Evolutionary conservation across 2,329 filamentous ascomycete genomes (phyloP).

Genomic region (Phialophora expanda): DNA sequence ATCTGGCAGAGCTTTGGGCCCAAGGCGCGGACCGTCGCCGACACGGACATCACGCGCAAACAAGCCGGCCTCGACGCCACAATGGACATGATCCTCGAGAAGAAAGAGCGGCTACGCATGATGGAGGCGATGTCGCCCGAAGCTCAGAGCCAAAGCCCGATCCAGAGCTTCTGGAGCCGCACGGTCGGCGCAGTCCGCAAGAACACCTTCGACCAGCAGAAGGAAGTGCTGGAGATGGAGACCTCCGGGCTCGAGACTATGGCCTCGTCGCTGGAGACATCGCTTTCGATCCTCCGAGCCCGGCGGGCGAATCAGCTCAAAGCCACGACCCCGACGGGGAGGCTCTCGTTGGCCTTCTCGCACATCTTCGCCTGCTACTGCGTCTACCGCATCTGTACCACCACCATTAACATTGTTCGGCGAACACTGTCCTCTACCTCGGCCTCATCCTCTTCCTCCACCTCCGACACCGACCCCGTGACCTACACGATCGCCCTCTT

Average conservation of each 20-base stretch:
- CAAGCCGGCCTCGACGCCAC: constrained; percentile 79
- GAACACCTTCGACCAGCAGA: constrained; percentile 60
- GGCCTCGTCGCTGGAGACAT: constrained; percentile 71
- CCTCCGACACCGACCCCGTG: constrained; percentile 78
- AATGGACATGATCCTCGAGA: constrained; percentile 76
- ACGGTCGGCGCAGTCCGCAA: constrained; percentile 68
- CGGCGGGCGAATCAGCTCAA: constrained; percentile 69
- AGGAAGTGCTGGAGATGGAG: constrained; percentile 68
- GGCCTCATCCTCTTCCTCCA: constrained; percentile 56
- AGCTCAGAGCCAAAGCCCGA: constrained; percentile 37
- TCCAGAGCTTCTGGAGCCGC: constrained; percentile 70
- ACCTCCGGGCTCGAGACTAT: constrained; percentile 81
- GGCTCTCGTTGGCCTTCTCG: constrained; percentile 65
- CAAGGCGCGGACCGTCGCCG: constrained; percentile 68
- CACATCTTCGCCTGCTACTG: constrained; percentile 81
- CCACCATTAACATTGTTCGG: constrained; percentile 69
- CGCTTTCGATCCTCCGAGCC: constrained; percentile 66
- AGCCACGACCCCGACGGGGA: constrained; percentile 70
- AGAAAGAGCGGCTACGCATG: constrained; percentile 69
- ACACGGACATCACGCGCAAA: constrained; percentile 76
- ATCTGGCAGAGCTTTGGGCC: constrained; percentile 83
- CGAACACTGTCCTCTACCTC: constrained; percentile 52
- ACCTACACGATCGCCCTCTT: constrained; percentile 80
- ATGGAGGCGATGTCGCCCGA: constrained; percentile 69
- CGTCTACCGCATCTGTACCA: constrained; percentile 79